A percentile compares a stretch with the other conserved stretches of the same genome.
These are phyloP conservation scores for Ceratocystis papillata DNA, from an alignment of 2,329 filamentous ascomycete genomes.

Conservation along the genomic window DNA sequence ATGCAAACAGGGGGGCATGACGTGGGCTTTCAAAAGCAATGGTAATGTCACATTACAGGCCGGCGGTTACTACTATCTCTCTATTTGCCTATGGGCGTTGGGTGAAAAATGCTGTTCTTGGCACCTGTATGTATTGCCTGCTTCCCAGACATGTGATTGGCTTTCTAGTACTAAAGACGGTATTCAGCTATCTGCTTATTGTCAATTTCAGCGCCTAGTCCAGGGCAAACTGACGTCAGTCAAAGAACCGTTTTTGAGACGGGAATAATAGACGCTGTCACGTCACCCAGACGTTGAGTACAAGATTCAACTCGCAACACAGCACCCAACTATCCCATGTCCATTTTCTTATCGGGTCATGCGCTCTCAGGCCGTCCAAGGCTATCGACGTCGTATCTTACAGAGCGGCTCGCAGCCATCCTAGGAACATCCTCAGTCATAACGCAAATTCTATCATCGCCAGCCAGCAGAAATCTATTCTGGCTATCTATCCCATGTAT, in stretches of 20 bases:
- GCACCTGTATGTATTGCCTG: too few species aligned
- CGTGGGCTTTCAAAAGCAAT: not conserved
- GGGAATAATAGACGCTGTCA: too few species aligned
- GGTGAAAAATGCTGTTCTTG: not conserved
- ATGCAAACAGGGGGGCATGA: not conserved
- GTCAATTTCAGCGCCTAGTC: too few species aligned
- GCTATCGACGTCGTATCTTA: slow-evolving; percentile 20
- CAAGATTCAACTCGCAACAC: not conserved
- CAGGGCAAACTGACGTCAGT: too few species aligned
- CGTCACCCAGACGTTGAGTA: too few species aligned
- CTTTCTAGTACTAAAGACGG: too few species aligned
- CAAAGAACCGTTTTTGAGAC: too few species aligned
- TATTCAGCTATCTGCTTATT: too few species aligned
- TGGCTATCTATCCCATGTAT: slow-evolving; percentile 14
- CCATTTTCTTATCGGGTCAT: not conserved
- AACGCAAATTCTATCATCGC: not conserved
- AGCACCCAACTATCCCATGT: not conserved
- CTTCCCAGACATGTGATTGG: not conserved
- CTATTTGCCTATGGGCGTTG: not conserved
- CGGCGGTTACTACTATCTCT: not conserved
- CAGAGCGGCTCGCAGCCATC: slow-evolving; percentile 14
- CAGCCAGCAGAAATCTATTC: slow-evolving; percentile 23
- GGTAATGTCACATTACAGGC: not conserved
- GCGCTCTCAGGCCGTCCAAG: slow-evolving; percentile 5
- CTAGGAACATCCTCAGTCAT: slow-evolving; percentile 14